Base-by-base conservation (phyloP, 345 rosid species). In the Dovyalis caffra region DNA sequence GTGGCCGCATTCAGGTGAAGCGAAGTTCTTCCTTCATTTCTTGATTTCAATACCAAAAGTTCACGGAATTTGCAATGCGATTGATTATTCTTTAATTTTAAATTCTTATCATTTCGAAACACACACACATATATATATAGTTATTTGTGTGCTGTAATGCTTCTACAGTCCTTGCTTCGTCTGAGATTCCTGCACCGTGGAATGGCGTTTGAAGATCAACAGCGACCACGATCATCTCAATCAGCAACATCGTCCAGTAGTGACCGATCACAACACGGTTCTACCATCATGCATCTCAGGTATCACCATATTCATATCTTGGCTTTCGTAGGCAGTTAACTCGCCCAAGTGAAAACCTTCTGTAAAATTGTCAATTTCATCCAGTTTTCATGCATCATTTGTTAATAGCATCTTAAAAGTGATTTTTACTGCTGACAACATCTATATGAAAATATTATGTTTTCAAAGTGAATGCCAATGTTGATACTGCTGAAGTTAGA, bases 1-100 rank as follows among this genome's bases (percentile, higher is more conserved):
- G 91, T 16, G 95, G 98, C 12, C 83, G 97, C 51, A 82, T 92
- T 83, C 98, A 91, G 95, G 97, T 94, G 25, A 74, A 45, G 20
- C 14, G 18, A 21, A 33, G 31, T 6, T 32, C 49, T n/a, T 53
- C 34, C 38, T 16, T 26, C 25, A 26, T 43, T 33, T 20, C 21
- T 35, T 21, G 20, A 25, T 34, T 63, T 53, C 51, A 23, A 49
- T 35, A 20, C 2, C 35, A 62, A 10, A 29, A 29, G 66, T 25
- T 31, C 25, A 26, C 28, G 26, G 1, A 12, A 70, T 53, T 23
- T 23, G 15, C 32, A 18, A 6, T 20, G n/a, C n/a, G 3, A 31
- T 29, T 49, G 21, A 12, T 69, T 18, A 47, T 20, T 49, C 33
- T 47, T 12, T 21, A 20, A 35, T 75, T 64, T 5, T n/a, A 73